Base-by-base conservation (phyloP, 1,284 basidiomycete species). In the Rhodotorula sp. region DNA sequence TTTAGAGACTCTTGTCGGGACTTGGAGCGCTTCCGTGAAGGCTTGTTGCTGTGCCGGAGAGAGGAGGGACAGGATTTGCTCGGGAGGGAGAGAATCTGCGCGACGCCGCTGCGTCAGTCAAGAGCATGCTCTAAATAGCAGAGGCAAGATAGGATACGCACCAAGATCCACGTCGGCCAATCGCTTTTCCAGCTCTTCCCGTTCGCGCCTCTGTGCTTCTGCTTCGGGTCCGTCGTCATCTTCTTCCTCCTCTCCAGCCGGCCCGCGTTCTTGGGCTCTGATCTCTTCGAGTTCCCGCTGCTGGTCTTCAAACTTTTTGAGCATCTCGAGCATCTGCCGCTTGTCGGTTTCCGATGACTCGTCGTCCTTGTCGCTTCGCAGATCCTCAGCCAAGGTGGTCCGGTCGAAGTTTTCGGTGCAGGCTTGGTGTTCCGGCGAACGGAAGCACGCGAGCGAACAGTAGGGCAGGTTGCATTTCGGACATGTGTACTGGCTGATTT, bases 371-470 rank as follows among this genome's bases (percentile, higher is more conserved):
- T 86, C 82, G 0, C 83, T 79, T 57, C 83, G 82, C 66, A 90
- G 87, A 42, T 88, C 86, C 3, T 80, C 79, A 71, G 88, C 86
- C 4, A 92, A 79, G 72, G 90, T 87, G 62, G 86, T 86, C 72
- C 86, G 86, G 80, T 90, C 91, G 79, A 92, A 92, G 0, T 81
- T 79, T 77, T 91, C 90, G 24, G 89, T 89, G 80, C 90, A 92
- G 78, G 84, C 83, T 2, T 83, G 81, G 78, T 91, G 91, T 62
- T 81, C 76, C 87, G 90, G 77, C 44, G 88, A 88, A 48, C 88
- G 86, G 80, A 90, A 93, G 79, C 91, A 93, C 20, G 83, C 82
- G 53, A 92, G 79, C 24, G 89, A 89, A 80, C 91, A 93, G 76
- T 92, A 92, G 0, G 85, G 85, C 22, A 89, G 81, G 77, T 92